These are phyloP conservation scores for Aspergillus vadensis DNA, from an alignment of 2,329 filamentous ascomycete genomes.

Conservation along the genomic window DNA sequence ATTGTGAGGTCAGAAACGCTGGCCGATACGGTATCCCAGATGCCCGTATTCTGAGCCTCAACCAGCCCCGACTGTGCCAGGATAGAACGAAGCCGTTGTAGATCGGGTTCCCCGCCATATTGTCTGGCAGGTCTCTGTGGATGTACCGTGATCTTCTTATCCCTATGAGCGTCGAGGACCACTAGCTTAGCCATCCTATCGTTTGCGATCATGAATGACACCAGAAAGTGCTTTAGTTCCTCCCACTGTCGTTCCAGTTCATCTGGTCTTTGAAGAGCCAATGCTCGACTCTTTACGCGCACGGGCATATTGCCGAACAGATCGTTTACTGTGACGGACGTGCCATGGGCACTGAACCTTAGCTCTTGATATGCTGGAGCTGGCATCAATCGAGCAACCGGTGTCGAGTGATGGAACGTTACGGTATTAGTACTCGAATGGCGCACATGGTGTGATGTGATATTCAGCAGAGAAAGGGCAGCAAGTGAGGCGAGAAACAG, in stretches of 20 bases:
- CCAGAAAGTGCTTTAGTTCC: slow-evolving; percentile 59
- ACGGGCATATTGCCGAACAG: slow-evolving; percentile 91
- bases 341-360: slow-evolving; percentile 65
- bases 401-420: slow-evolving; percentile 68
- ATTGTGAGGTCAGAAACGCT: slow-evolving; percentile 64
- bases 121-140: slow-evolving; percentile 1
- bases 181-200: slow-evolving; percentile 57
- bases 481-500: slow-evolving; percentile 76
- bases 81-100: slow-evolving; percentile 51
- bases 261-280: slow-evolving; percentile 53
- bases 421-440: slow-evolving; percentile 61
- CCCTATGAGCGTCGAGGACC: slow-evolving; percentile 56
- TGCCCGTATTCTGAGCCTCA: slow-evolving; percentile 51
- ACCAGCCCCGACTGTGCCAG: slow-evolving; percentile 68
- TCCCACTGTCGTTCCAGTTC: slow-evolving; percentile 67
- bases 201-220: slow-evolving; percentile 72
- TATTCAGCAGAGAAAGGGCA: slow-evolving; percentile 71
- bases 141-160: slow-evolving; percentile 39
- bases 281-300: slow-evolving; percentile 75
- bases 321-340: slow-evolving; percentile 72
- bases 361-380: slow-evolving; percentile 61
- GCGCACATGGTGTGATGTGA: slow-evolving; percentile 68
- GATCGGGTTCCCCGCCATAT: slow-evolving; percentile 22
- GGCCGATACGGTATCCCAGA: slow-evolving; percentile 73
- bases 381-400: slow-evolving; percentile 66